Conservation (phyloP, 1,284 basidiomycete species). For the Microbotryum scabiosae region DNA sequence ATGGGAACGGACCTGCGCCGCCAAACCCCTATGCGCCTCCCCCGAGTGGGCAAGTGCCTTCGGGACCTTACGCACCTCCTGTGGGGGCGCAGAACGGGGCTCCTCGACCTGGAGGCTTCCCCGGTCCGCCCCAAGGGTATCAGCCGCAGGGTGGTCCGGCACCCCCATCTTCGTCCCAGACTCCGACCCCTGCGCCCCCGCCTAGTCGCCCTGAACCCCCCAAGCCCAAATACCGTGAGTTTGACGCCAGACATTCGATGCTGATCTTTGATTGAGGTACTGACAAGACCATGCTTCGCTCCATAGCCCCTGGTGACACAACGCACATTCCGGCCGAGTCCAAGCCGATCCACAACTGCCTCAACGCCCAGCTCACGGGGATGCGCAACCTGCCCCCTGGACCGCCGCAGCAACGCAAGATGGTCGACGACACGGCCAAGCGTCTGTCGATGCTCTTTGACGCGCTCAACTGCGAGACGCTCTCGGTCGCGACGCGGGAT, state of each 20-base stretch:
- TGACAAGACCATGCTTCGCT: background rate
- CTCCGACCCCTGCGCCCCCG: conserved; percentile 31
- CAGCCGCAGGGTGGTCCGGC: background rate
- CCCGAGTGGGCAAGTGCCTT: background rate
- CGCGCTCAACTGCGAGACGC: conserved; percentile 78
- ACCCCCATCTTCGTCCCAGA: conserved; percentile 30
- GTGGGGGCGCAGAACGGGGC: background rate
- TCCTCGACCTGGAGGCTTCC: conserved; percentile 1
- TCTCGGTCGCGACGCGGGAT: conserved; percentile 41
- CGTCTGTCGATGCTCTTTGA: conserved; percentile 82
- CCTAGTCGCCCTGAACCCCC: conserved; percentile 37
- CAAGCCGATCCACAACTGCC: conserved; percentile 53
- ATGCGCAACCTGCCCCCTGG: conserved; percentile 32
- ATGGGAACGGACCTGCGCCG: background rate
- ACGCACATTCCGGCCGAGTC: conserved; percentile 73
- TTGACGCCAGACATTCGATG: background rate
- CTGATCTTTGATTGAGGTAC: background rate
- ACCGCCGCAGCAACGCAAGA: conserved; percentile 65
- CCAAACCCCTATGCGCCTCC: background rate
- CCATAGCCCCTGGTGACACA: conserved; percentile 73
- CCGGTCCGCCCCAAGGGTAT: background rate
- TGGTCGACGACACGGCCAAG: conserved; percentile 80
- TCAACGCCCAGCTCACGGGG: conserved; percentile 14
- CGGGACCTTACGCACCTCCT: conserved; percentile 5
- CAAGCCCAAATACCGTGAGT: conserved; percentile 73